Base-by-base conservation (phyloP, 306 rosid species). In the Psophocarpus tetragonolobus region DNA sequence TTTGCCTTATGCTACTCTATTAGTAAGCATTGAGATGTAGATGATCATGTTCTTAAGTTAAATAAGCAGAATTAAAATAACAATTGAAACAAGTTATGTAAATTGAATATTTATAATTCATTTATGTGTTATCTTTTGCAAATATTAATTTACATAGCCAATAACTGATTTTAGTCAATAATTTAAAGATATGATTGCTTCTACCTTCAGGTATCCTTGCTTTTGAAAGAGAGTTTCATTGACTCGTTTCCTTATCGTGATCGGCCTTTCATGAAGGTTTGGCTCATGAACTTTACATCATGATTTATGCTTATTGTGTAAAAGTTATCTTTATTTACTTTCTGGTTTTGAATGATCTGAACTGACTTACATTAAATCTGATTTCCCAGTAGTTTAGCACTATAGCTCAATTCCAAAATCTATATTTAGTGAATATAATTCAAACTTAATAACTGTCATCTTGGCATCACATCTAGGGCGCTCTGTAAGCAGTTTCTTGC, bases 241-340 rank as follows among this genome's bases (percentile, higher is more conserved):
- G 97, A 96, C 82, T 96, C 99, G 8, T 92, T 90, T 78, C 91
- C 97, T 38, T 82, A 83, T 63, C 96, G 92, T 6, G 99, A 92
- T 84, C 94, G 87, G 42, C 86, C 99, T 65, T 96, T 96, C 88
- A 88, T 96, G 98, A 96, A 96, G 99, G 99, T 96, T 47, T 60
- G 86, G 63, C 68, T 78, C 36, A 21, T 76, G 42, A 69, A 18
- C 81, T 68, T 80, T 80, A 47, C 65, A 54, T 66, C 57, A 33
- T 66, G 44, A 1, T 35, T 73, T 77, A 5, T 57, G 58, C 23
- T 53, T 10, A 39, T 85, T 66, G 13, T 17, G 68, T 45, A 36
- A 18, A 32, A 60, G 7, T 6, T 20, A 5, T 56, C 35, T 53
- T 38, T 20, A 5, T 18, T 21, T 17, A 8, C 71, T 36, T 23